Evolutionary conservation across 345 rosid species (phyloP).

Genomic region (Salix purpurea): DNA sequence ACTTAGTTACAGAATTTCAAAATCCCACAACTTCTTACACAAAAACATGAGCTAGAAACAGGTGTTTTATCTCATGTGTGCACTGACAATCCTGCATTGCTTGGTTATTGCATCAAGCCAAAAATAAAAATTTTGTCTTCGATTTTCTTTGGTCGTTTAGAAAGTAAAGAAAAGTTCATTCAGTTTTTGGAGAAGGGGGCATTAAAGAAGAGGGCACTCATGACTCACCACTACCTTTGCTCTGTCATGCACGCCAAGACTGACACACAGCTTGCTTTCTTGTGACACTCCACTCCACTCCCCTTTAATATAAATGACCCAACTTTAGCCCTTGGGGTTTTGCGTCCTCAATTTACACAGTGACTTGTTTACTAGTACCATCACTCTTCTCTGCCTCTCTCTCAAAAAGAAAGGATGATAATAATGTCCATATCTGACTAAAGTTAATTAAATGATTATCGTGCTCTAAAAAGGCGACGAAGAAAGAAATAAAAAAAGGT

Average conservation of each 20-base stretch:
- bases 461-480: not conserved
- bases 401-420: not conserved
- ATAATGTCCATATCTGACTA: not conserved
- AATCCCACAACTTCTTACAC: not conserved
- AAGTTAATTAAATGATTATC: not conserved
- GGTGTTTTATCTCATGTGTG: slow-evolving; percentile 12
- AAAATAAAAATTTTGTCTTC: not conserved
- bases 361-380: not conserved
- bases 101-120: not conserved
- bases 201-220: slow-evolving; percentile 22
- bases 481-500: not conserved
- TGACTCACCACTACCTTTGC: slow-evolving; percentile 27
- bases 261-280: slow-evolving; percentile 44
- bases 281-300: slow-evolving; percentile 11
- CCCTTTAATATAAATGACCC: slow-evolving; percentile 24
- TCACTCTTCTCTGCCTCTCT: not conserved
- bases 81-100: slow-evolving; percentile 6
- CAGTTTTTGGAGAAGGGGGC: slow-evolving; percentile 12
- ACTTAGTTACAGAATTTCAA: slow-evolving; percentile 15
- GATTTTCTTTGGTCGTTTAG: slow-evolving; percentile 15
- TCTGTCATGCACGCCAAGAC: slow-evolving; percentile 44
- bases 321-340: slow-evolving; percentile 13
- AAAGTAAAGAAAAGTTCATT: slow-evolving; percentile 17
- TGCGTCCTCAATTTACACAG: slow-evolving; percentile 23
- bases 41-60: slow-evolving; percentile 4